These are phyloP conservation scores for Calonectria hongkongensis DNA, from an alignment of 2,329 filamentous ascomycete genomes.

Conservation along the genomic window DNA sequence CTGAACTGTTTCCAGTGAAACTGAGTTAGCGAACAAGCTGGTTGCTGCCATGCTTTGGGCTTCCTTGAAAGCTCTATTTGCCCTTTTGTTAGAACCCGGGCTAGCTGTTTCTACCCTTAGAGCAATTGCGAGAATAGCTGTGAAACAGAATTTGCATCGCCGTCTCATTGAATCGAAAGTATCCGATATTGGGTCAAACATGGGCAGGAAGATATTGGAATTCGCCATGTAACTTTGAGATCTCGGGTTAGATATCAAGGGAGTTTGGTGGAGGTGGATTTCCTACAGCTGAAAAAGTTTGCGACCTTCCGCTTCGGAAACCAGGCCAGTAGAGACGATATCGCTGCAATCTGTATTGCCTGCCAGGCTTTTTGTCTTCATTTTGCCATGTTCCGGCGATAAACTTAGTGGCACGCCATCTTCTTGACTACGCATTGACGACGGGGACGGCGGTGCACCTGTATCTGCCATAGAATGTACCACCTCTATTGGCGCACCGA, in stretches of 20 bases:
- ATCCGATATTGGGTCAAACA: background rate
- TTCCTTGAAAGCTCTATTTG: background rate
- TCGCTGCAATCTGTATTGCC: background rate
- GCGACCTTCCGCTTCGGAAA: background rate
- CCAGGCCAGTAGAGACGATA: background rate
- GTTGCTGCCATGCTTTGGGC: background rate
- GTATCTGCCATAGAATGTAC: background rate
- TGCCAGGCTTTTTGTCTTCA: too few species aligned
- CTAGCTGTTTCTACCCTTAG: background rate
- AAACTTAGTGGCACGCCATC: background rate
- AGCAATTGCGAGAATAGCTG: background rate
- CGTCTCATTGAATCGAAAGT: slow-evolving; percentile 1
- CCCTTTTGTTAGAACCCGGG: background rate
- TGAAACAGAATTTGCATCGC: background rate
- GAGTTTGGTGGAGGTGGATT: too few species aligned
- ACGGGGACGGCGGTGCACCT: background rate
- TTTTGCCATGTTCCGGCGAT: too few species aligned
- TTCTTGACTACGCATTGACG: background rate
- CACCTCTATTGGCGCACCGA: background rate
- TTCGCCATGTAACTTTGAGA: slow-evolving; percentile 2
- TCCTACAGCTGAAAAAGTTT: slow-evolving; percentile 12
- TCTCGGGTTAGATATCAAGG: background rate
- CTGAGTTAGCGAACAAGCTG: background rate
- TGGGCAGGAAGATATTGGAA: background rate
- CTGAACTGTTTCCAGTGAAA: background rate